Conservation (phyloP, 78 protist species). For the Guillardia theta region DNA sequence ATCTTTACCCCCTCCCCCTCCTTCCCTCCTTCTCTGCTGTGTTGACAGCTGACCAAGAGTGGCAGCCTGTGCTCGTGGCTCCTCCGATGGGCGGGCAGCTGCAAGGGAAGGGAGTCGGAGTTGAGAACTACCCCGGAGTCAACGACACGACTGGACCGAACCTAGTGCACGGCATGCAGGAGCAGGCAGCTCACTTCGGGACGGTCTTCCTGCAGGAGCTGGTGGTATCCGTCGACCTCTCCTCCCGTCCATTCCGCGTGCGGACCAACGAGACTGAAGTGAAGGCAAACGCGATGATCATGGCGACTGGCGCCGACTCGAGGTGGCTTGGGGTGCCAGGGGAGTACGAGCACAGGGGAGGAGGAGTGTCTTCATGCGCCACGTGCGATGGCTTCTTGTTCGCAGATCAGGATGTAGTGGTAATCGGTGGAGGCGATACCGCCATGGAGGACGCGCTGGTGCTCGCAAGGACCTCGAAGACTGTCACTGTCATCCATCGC, state of each 20-base stretch:
- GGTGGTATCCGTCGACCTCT: background rate
- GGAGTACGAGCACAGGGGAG: background rate
- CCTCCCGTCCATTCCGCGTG: background rate
- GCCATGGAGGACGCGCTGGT: conserved; percentile 59
- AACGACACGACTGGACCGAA: conserved; percentile 13
- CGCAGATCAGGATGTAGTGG: conserved; percentile 5
- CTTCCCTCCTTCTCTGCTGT: background rate
- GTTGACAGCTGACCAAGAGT: background rate
- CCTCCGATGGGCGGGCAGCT: conserved; percentile 46
- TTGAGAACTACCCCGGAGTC: conserved; percentile 51
- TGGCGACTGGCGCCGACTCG: conserved; percentile 54
- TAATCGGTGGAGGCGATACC: conserved; percentile 53
- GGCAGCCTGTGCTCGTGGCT: background rate
- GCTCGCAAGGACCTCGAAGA: conserved; percentile 30
- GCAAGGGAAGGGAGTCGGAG: conserved; percentile 27
- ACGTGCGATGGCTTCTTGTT: conserved; percentile 57
- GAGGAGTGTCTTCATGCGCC: conserved; percentile 45
- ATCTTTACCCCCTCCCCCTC: background rate
- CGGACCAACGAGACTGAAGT: background rate
- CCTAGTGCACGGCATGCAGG: background rate
- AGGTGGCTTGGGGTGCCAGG: conserved; percentile 41
- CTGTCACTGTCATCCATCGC: conserved; percentile 36
- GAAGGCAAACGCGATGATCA: background rate
- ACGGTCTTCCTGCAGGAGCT: background rate
- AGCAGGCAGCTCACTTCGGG: background rate